Evolutionary conservation across 139 green algal species (phyloP), one percentile per base, ranked within the genome.

Genomic region (Chlorella sp.): DNA sequence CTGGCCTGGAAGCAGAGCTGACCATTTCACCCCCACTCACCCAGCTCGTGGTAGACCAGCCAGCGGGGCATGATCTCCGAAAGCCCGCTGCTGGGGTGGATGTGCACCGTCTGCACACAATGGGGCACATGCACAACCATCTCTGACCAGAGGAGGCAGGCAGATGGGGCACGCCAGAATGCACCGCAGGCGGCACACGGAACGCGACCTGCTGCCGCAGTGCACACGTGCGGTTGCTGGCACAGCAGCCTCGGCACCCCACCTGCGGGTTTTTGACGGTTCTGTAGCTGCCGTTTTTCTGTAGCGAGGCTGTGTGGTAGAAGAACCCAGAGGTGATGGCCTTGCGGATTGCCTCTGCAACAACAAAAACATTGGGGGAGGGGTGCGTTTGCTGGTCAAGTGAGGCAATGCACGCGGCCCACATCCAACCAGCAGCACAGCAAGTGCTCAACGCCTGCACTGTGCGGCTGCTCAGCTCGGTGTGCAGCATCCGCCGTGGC

Each of bases 241-340:
- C 7, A 24, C 22, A n/a, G 56, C 13, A 65, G 3, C 56, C 56
- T 24, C 64, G 20, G 4, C 32, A 30, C 20, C 34, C 4, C 32
- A 70, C 64, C 64, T 70, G 32, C 64, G 64, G 64, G 64, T 40
- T 70, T 24, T 70, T 70, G 32, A 99, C 88, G 1, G 97, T 99
- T 58, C 92, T 91, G 92, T 99, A 99, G n/a, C 87, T 87, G 56
- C 96, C 95, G 75, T 95, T 96, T 83, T 94, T 94, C 89, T 97
- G 93, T 74, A 99, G 93, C 51, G 88, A 87, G 22, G 95, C 90
- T 0, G 92, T 92, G 89, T 99, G 95, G 92, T 99, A 99, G 92
- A 99, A 99, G 90, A 98, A 99, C 40, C 95, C 95, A 19, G 90
- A 87, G 8, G 93, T 89, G 46, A 96, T 89, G 64, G 90, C 83